A percentile compares a stretch with the other conserved stretches of the same genome.
Evolutionary conservation across 352 stramenopile species (phyloP).

Genomic region (Phytopythium vexans): DNA sequence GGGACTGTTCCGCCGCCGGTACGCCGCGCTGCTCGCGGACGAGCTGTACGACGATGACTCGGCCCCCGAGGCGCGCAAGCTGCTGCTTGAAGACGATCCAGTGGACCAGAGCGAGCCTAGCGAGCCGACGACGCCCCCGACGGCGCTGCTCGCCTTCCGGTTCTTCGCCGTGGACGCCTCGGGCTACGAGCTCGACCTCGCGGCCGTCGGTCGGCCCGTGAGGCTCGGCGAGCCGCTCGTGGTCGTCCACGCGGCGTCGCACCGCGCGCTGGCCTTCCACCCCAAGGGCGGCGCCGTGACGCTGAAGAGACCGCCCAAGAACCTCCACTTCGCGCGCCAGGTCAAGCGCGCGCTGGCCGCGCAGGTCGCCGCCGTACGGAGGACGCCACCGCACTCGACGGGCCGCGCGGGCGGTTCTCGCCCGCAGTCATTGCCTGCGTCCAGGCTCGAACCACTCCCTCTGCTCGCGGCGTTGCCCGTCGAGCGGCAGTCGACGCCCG

Average conservation of each 20-base stretch:
- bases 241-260: conserved; percentile 59
- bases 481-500: conserved; percentile 5
- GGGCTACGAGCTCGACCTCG: conserved; percentile 47
- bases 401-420: too few relatives aligned
- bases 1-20: conserved; percentile 67
- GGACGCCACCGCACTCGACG: too few relatives aligned
- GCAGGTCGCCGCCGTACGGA: too few relatives aligned
- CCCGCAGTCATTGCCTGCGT: too few relatives aligned
- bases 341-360: conserved; percentile 20
- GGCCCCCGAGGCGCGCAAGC: background rate
- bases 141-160: conserved; percentile 57
- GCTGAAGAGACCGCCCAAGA: conserved; percentile 63
- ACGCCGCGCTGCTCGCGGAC: conserved; percentile 61
- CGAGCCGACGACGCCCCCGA: conserved; percentile 6
- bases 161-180: conserved; percentile 63
- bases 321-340: conserved; percentile 58
- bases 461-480: too few relatives aligned
- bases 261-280: conserved; percentile 59
- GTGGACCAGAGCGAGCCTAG: conserved; percentile 2
- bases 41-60: conserved; percentile 38
- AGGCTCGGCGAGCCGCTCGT: conserved; percentile 51
- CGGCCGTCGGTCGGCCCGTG: conserved; percentile 51
- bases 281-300: conserved; percentile 42
- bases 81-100: background rate
- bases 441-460: too few relatives aligned